Base-by-base conservation (phyloP, 495 filamentous ascomycete genomes). In the Xylaria scruposa region DNA sequence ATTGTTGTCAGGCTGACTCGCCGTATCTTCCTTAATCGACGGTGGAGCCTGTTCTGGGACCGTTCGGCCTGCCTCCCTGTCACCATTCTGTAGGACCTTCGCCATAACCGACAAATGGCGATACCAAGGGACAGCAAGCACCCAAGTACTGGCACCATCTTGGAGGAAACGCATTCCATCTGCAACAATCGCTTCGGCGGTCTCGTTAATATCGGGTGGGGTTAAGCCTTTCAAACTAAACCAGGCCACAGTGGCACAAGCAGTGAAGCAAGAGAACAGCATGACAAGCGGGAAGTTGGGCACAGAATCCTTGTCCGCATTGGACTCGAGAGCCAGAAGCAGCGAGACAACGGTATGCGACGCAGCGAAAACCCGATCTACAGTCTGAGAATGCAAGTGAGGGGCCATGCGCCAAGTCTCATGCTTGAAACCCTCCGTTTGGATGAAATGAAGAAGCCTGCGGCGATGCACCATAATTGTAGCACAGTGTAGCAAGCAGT, bases 381-480 rank as follows among this genome's bases (percentile, higher is more conserved):
- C 82, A 0, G 82, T 78, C 70, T 82, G 78, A 6, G 75, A 70
- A 63, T 85, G 77, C 24, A 77, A 60, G 31, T 83, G 81, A 4
- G 79, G 76, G 9, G 79, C 75, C 66, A 77, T 78, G 71, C 80
- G 83, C 84, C 83, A 86, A 58, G 77, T 76, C 38, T 86, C 85
- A 7, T 85, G 67, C 70, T 74, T 81, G 72, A 86, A 86, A 24
- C 75, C 77, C 38, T 85, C 81, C 33, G 82, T 81, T 0, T 83
- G 84, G 46, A 85, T 83, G 19, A 82, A 77, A 61, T 86, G 84
- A 9, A 86, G 81, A 51, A 86, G 84, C 69, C 85, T 80, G 26
- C 84, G 83, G n/a, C 85, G 83, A 72, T 85, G 84, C 40, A 86
- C 81, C 70, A 86, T 86, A 71, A 86, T 86, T 49, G 81, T 85